phyloP scores from a whole-genome alignment of 345 rosid species.

The Erucastrum elatum region DNA sequence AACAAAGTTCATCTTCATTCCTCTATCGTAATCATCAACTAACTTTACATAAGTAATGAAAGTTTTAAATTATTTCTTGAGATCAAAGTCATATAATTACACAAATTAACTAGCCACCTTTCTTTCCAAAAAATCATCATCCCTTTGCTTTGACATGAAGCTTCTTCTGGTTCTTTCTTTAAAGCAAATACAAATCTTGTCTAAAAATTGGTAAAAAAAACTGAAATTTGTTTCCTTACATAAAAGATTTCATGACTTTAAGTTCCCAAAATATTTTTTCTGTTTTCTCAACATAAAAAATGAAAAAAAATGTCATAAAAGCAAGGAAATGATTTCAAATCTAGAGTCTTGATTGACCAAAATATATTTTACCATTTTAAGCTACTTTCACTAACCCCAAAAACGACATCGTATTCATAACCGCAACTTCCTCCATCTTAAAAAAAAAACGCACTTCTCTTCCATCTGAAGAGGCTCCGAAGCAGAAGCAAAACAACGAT shows the following conservation, averaged over 20 bases:
- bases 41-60: slow-evolving; percentile 22
- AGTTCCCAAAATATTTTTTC: neutral
- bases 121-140: neutral
- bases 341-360: neutral
- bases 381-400: neutral
- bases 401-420: slow-evolving; percentile 23
- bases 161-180: neutral
- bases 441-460: neutral
- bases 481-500: neutral
- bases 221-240: neutral
- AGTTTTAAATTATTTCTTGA: slow-evolving; percentile 15
- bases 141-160: slow-evolving; percentile 29
- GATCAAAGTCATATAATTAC: slow-evolving; percentile 14
- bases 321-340: neutral
- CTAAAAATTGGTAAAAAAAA: neutral
- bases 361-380: neutral
- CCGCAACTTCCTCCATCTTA: neutral
- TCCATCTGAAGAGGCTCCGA: slow-evolving; percentile 28
- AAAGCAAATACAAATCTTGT: no score
- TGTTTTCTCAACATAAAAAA: neutral
- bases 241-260: slow-evolving; percentile 15
- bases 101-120: neutral
- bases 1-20: neutral
- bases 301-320: neutral
- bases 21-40: slow-evolving; percentile 11